phyloP scores from a whole-genome alignment of 2,329 filamentous ascomycete genomes.

The Diaporthe citri region DNA sequence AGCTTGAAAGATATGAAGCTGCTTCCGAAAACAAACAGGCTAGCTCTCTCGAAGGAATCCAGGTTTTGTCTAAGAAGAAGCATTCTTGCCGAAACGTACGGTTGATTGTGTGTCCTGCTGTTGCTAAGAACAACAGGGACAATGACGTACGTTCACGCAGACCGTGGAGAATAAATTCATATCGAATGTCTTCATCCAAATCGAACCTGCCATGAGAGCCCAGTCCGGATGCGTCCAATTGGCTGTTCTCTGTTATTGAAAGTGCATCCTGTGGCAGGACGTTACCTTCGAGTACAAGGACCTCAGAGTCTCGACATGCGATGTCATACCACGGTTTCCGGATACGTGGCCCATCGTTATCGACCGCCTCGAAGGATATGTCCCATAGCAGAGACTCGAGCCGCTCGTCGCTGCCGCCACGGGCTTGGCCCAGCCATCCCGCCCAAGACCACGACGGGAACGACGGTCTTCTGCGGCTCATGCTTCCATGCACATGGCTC shows the following conservation, averaged over 20 bases:
- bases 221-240: not conserved
- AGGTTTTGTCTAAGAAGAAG: not conserved
- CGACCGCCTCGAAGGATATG: not conserved
- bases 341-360: not conserved
- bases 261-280: not conserved
- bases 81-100: not conserved
- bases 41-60: not conserved
- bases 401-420: not conserved
- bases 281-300: not conserved
- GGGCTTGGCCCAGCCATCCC: not conserved
- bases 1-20: constrained; percentile 8
- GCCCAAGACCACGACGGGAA: not conserved
- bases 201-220: not conserved
- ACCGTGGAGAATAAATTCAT: not conserved
- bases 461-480: not conserved
- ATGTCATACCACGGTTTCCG: not conserved
- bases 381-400: not conserved
- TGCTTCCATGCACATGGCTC: not conserved
- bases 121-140: not conserved
- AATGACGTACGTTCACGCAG: not conserved
- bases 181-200: not conserved
- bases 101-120: too few species aligned
- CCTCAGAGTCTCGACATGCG: not conserved
- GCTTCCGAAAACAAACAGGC: not conserved
- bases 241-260: not conserved